Evolutionary conservation across 257 asterid genomes (phyloP), one percentile per base, ranked within the genome.

Genomic region (Nyctanthes arbortristis): DNA sequence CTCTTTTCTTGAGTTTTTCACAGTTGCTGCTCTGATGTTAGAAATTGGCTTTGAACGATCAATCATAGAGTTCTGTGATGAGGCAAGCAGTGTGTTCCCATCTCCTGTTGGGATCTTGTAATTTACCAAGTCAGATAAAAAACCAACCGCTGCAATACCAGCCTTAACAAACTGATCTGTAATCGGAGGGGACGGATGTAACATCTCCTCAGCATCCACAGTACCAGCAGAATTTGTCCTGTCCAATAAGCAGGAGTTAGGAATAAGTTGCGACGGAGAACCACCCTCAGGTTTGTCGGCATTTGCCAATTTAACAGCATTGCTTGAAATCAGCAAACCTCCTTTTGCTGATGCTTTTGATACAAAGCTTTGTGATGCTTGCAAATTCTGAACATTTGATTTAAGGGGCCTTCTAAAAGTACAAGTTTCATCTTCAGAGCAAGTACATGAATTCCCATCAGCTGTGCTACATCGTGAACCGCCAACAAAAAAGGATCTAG

Each of bases 131-230:
- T 93, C 97, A 3, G 96, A 87, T 36, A 93, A 76, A 73, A 89
- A 81, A 18, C 84, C 87, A 9, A 87, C 96, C 9, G 99, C 97
- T 12, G 93, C 96, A 83, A 87, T 87, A 70, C 97, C 97, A 5
- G 87, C 96, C 79, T 82, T 87, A n/a, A 93, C 89, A 56, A 91
- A 77, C 47, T 91, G 96, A 65, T 91, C 97, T 1, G 88, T 43
- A 27, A 89, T 71, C 40, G 90, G 95, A 69, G 88, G 77, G 8
- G 96, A 80, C 32, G 85, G 71, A 64, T 76, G 84, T 18, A 73
- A 66, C 36, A 47, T 31, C 25, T 61, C 82, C 58, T 64, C 73
- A 5, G 69, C 67, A 58, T 82, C 88, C 45, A 63, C 18, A 20
- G 66, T 78, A 59, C 81, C 83, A 12, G 70, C 74, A 78, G 77